A percentile compares a stretch with the other conserved stretches of the same genome.
phyloP scores from a whole-genome alignment of 148 eudicot species.

The Suaeda aralocaspica region DNA sequence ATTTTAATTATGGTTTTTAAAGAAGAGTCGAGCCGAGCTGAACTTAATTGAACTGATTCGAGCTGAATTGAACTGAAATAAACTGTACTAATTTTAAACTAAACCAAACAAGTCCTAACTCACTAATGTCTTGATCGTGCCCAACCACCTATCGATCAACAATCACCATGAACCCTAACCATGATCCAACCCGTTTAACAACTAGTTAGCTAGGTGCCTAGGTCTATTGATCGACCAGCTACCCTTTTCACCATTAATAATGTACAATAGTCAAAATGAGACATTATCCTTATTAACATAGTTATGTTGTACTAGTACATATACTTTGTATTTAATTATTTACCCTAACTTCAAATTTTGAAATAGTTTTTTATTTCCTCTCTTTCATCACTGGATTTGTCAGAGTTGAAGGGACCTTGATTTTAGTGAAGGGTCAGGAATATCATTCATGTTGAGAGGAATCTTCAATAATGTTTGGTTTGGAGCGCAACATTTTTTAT shows the following conservation, averaged over 20 bases:
- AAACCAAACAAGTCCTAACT: too few species aligned
- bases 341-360: conserved; percentile 29
- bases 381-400: conserved; percentile 12
- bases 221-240: too few species aligned
- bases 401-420: conserved; percentile 23
- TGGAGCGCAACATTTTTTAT: background rate
- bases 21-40: too few species aligned
- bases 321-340: background rate
- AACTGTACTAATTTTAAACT: too few species aligned
- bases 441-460: conserved; percentile 26
- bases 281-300: conserved; percentile 19
- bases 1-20: too few species aligned
- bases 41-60: too few species aligned
- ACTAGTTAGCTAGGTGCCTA: too few species aligned
- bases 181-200: too few species aligned
- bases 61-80: too few species aligned
- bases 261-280: conserved; percentile 14
- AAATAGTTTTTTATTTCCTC: conserved; percentile 15
- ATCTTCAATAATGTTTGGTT: conserved; percentile 27
- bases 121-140: too few species aligned
- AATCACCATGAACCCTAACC: too few species aligned
- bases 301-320: background rate
- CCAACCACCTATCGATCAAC: too few species aligned
- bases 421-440: conserved; percentile 30
- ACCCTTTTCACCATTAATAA: background rate